These are phyloP conservation scores for Potentilla sterilis DNA, from an alignment of 306 rosid species.

Conservation along the genomic window DNA sequence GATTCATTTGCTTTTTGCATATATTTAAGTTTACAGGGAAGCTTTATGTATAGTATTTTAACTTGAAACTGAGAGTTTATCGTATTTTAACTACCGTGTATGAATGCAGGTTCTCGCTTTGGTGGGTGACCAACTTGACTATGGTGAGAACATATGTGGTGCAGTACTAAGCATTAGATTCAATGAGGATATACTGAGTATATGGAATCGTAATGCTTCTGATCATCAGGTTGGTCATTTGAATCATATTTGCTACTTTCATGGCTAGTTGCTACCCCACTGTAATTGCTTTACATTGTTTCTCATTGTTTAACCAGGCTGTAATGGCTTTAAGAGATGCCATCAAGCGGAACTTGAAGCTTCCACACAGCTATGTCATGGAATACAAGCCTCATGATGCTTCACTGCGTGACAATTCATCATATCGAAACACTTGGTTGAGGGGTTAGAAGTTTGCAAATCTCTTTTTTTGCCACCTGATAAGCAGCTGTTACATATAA, in stretches of 20 bases:
- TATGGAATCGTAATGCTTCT: slow-evolving; percentile 93
- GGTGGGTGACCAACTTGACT: slow-evolving; percentile 89
- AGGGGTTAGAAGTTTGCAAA: slow-evolving; percentile 50
- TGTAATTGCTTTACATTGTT: slow-evolving; percentile 1
- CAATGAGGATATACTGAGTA: slow-evolving; percentile 87
- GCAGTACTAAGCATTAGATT: slow-evolving; percentile 88
- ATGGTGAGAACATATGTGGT: slow-evolving; percentile 86
- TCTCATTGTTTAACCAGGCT: slow-evolving; percentile 48
- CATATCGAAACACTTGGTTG: slow-evolving; percentile 96
- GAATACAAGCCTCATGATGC: slow-evolving; percentile 95
- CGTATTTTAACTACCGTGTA: neutral
- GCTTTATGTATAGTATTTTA: neutral
- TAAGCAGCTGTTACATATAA: neutral
- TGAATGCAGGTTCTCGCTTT: slow-evolving; percentile 74
- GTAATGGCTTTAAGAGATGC: slow-evolving; percentile 88
- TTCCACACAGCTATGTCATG: slow-evolving; percentile 87
- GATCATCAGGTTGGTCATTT: slow-evolving; percentile 66
- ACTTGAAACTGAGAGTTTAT: neutral
- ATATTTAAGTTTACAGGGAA: neutral
- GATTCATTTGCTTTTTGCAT: neutral
- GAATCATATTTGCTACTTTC: neutral
- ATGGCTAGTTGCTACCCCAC: neutral
- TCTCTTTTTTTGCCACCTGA: neutral
- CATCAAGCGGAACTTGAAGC: slow-evolving; percentile 84
- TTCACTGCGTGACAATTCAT: slow-evolving; percentile 85